Percentiles rank a stretch among this genome's conserved stretches.
Conservation (phyloP, 2,329 filamentous ascomycete genomes). For the Grosmannia penicillata region DNA sequence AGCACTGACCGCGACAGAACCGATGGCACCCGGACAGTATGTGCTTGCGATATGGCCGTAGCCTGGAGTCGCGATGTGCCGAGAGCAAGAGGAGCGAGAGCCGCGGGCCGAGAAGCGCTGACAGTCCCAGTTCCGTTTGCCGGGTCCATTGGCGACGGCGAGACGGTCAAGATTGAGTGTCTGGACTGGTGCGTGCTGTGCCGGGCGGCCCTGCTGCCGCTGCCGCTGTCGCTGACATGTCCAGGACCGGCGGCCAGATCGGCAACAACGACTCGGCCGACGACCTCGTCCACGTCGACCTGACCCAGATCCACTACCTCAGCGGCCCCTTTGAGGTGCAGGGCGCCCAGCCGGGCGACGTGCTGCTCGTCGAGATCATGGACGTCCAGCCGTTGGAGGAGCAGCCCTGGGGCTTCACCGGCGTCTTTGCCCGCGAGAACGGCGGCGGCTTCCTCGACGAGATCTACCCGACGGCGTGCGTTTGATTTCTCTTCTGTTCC, state of each 20-base stretch:
- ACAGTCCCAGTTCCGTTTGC: slow-evolving; percentile 53
- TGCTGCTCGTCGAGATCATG: slow-evolving; percentile 78
- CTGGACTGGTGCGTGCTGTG: slow-evolving; percentile 54
- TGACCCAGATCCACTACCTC: slow-evolving; percentile 76
- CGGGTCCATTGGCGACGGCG: slow-evolving; percentile 62
- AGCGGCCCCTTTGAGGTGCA: slow-evolving; percentile 82
- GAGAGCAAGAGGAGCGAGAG: too few relatives aligned
- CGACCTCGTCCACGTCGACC: slow-evolving; percentile 69
- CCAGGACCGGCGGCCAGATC: slow-evolving; percentile 63
- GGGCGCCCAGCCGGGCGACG: slow-evolving; percentile 69
- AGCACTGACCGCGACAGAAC: slow-evolving; percentile 39
- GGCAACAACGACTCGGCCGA: slow-evolving; percentile 82
- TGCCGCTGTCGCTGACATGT: too few relatives aligned
- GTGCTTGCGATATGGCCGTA: slow-evolving; percentile 13
- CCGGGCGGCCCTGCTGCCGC: too few relatives aligned
- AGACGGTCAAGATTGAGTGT: slow-evolving; percentile 89
- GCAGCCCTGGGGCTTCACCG: slow-evolving; percentile 81
- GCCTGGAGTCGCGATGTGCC: too few relatives aligned
- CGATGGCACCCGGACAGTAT: slow-evolving; percentile 85
- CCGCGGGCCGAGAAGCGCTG: neutral
- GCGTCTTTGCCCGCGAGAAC: slow-evolving; percentile 65
- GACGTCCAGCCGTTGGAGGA: slow-evolving; percentile 82
- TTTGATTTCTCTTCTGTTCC: neutral
- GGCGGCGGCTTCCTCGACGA: slow-evolving; percentile 84
- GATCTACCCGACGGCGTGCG: slow-evolving; percentile 67